Conservation (phyloP, 306 rosid species). For the Trifolium fragiferum region DNA sequence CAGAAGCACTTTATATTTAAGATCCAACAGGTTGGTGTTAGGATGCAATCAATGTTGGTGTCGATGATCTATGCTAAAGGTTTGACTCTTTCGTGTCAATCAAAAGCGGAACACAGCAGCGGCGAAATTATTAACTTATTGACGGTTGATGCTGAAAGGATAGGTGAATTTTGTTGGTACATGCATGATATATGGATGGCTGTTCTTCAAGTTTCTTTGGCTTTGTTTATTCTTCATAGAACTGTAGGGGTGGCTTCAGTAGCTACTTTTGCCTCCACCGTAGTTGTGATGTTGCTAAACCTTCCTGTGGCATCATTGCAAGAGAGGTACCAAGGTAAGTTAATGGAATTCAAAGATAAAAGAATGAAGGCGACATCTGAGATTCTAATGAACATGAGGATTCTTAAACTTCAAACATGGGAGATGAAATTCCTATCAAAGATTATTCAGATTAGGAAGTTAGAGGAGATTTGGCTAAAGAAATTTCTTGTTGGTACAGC, state of each 20-base stretch:
- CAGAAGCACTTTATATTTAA: constrained; percentile 69
- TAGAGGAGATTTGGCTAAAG: constrained; percentile 68
- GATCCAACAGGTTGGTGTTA: constrained; percentile 65
- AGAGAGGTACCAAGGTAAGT: constrained; percentile 70
- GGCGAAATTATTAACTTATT: constrained; percentile 84
- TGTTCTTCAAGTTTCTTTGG: constrained; percentile 68
- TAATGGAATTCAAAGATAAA: constrained; percentile 80
- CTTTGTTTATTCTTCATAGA: constrained; percentile 67
- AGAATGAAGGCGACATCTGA: constrained; percentile 88
- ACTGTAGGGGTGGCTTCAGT: constrained; percentile 78
- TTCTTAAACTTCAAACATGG: constrained; percentile 91
- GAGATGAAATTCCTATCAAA: constrained; percentile 87
- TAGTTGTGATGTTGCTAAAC: constrained; percentile 70
- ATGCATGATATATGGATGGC: constrained; percentile 76
- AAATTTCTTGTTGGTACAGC: constrained; percentile 55
- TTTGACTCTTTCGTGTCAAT: constrained; percentile 67
- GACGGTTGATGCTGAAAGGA: constrained; percentile 84
- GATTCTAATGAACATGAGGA: constrained; percentile 80
- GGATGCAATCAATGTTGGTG: constrained; percentile 61
- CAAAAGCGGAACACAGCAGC: constrained; percentile 51
- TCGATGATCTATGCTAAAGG: constrained; percentile 69
- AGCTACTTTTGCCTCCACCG: constrained; percentile 69
- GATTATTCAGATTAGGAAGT: constrained; percentile 58
- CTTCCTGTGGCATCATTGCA: constrained; percentile 68
- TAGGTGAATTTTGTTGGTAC: constrained; percentile 73